Percentiles rank a stretch among this genome's conserved stretches.
Conservation (phyloP, 129 eudicot species). For the Lactuca sativa region DNA sequence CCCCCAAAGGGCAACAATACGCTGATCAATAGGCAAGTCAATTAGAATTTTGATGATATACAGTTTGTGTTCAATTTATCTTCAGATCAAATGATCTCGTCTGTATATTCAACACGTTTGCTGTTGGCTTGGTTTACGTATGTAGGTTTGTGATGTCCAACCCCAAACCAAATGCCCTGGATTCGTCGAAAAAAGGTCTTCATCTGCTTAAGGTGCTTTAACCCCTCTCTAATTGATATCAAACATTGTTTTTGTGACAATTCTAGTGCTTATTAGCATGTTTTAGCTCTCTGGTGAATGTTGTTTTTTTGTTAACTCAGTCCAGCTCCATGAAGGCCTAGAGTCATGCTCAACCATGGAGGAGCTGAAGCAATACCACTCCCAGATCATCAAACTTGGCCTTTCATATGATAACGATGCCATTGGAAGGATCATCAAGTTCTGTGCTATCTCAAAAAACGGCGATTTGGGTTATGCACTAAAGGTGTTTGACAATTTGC, state of each 20-base stretch:
- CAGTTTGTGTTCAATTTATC: not conserved
- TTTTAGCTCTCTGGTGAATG: slow-evolving; percentile 10
- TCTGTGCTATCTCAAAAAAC: slow-evolving; percentile 55
- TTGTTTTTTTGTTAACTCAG: slow-evolving; percentile 22
- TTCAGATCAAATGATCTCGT: not conserved
- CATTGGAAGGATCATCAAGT: slow-evolving; percentile 65
- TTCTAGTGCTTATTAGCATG: not conserved
- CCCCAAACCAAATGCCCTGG: not conserved
- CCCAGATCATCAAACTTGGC: slow-evolving; percentile 63
- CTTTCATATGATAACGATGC: slow-evolving; percentile 62
- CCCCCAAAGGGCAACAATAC: slow-evolving; percentile 1
- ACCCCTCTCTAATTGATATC: not conserved
- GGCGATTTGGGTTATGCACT: slow-evolving; percentile 70
- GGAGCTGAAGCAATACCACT: slow-evolving; percentile 65
- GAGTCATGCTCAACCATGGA: slow-evolving; percentile 56
- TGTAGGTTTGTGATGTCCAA: slow-evolving; percentile 18
- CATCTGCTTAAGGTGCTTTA: slow-evolving; percentile 24
- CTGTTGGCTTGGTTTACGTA: not conserved
- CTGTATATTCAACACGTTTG: not conserved
- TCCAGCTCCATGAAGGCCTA: slow-evolving; percentile 37
- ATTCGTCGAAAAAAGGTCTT: slow-evolving; percentile 1
- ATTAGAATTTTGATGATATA: not conserved
- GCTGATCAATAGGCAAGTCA: slow-evolving; percentile 16
- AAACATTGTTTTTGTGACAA: not conserved
- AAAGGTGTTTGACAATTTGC: slow-evolving; percentile 50